A percentile compares a stretch with the other conserved stretches of the same genome.
Evolutionary conservation across 1,284 basidiomycete species (phyloP).

Genomic region (Clitocybe nebularis): DNA sequence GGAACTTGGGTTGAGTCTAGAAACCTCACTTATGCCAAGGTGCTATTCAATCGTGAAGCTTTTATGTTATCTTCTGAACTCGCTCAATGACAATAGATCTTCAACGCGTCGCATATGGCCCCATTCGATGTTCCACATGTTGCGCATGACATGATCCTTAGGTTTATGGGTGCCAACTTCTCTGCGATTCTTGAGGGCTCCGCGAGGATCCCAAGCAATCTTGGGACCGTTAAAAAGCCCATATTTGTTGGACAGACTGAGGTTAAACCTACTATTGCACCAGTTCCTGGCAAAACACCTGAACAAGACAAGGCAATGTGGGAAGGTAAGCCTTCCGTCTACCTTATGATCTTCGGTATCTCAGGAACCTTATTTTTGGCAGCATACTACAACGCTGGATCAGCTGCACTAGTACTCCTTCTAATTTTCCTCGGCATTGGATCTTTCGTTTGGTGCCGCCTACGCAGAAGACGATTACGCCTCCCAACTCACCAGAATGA

Average conservation of each 20-base stretch:
- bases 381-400: slow-evolving; percentile 93
- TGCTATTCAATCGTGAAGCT: slow-evolving; percentile 20
- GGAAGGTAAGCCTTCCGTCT: slow-evolving; percentile 57
- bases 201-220: slow-evolving; percentile 67
- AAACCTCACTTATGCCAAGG: slow-evolving; percentile 93
- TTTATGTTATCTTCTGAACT: neutral
- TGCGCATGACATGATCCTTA: slow-evolving; percentile 96
- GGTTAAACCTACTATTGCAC: slow-evolving; percentile 29
- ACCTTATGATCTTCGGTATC: neutral
- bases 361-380: no score
- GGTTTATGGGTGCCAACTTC: slow-evolving; percentile 91
- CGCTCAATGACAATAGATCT: slow-evolving; percentile 45
- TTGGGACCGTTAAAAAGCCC: slow-evolving; percentile 69
- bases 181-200: slow-evolving; percentile 74
- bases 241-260: slow-evolving; percentile 44
- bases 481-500: slow-evolving; percentile 31
- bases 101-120: slow-evolving; percentile 93
- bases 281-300: slow-evolving; percentile 49
- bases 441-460: slow-evolving; percentile 69
- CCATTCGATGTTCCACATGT: slow-evolving; percentile 88
- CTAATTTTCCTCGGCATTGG: slow-evolving; percentile 72
- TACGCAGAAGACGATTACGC: slow-evolving; percentile 48
- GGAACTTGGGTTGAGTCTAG: slow-evolving; percentile 90
- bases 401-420: slow-evolving; percentile 77
- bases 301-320: slow-evolving; percentile 79